These are phyloP conservation scores for Fistulifera solaris DNA, from an alignment of 108 stramenopile species.

Conservation along the genomic window DNA sequence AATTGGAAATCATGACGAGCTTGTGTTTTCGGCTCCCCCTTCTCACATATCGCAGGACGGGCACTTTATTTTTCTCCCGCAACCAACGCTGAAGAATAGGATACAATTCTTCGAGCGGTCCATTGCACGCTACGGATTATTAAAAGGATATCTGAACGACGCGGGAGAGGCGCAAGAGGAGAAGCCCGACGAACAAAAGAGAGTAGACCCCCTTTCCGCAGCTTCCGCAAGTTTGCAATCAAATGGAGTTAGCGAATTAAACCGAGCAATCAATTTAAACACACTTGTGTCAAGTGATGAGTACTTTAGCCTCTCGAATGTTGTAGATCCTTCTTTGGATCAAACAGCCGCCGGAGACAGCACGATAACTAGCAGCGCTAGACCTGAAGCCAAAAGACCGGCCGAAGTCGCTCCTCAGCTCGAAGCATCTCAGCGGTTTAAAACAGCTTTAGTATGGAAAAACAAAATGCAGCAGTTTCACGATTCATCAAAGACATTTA, in stretches of 20 bases:
- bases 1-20: too few species aligned
- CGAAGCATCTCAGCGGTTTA: slow-evolving; percentile 21
- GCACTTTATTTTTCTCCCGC: slow-evolving; percentile 51
- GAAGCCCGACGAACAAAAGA: slow-evolving; percentile 13
- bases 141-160: slow-evolving; percentile 22
- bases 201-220: slow-evolving; percentile 63
- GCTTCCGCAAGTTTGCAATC: slow-evolving; percentile 63
- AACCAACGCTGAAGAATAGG: slow-evolving; percentile 39
- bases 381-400: slow-evolving; percentile 1
- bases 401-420: slow-evolving; percentile 5
- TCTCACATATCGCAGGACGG: slow-evolving; percentile 82
- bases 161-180: background rate
- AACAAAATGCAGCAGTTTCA: slow-evolving; percentile 52
- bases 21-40: slow-evolving; percentile 28
- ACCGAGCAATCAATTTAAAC: slow-evolving; percentile 71
- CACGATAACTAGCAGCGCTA: slow-evolving; percentile 8
- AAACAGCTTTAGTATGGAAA: slow-evolving; percentile 43
- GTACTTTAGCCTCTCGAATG: slow-evolving; percentile 66
- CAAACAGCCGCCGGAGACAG: slow-evolving; percentile 8
- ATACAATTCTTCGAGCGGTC: slow-evolving; percentile 60
- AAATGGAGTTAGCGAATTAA: slow-evolving; percentile 66
- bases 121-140: slow-evolving; percentile 53
- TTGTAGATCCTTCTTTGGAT: slow-evolving; percentile 45
- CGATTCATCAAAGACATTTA: slow-evolving; percentile 29
- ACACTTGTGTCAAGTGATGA: slow-evolving; percentile 49